Evolutionary conservation across 768 basidiomycete species (phyloP).

Genomic region (Termitomyces sp.): DNA sequence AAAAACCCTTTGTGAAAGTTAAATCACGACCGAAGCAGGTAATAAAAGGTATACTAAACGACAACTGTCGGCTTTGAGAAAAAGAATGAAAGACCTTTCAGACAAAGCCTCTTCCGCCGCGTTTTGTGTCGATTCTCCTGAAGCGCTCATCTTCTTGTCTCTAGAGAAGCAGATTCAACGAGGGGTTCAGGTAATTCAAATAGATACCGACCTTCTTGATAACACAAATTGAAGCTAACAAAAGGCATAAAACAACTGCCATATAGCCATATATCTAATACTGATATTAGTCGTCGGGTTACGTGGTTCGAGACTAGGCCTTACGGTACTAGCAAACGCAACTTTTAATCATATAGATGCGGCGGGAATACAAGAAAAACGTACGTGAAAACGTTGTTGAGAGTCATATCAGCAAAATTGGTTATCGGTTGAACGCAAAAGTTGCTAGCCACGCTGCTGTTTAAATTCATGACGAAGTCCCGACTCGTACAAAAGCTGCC

Average conservation of each 20-base stretch:
- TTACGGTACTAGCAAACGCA: conserved; percentile 37
- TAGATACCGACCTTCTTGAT: conserved; percentile 62
- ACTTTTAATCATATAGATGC: background rate
- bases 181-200: background rate
- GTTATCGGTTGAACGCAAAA: conserved; percentile 75
- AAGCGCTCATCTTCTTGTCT: conserved; percentile 79
- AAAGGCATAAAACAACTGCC: conserved; percentile 67
- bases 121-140: conserved; percentile 84
- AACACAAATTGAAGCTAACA: conserved; percentile 79
- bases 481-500: conserved; percentile 51
- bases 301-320: background rate
- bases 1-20: too few relatives aligned
- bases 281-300: background rate
- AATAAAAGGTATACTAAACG: background rate
- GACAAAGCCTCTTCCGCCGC: conserved; percentile 83
- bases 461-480: conserved; percentile 34
- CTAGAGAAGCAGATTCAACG: conserved; percentile 27
- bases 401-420: conserved; percentile 57
- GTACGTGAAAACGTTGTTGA: conserved; percentile 84
- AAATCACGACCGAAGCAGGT: background rate
- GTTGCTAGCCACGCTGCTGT: conserved; percentile 33
- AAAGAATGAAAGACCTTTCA: conserved; percentile 27
- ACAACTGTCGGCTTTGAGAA: background rate
- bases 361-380: conserved; percentile 20
- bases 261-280: conserved; percentile 74